phyloP scores from a whole-genome alignment of 2,329 filamentous ascomycete species.

The Mariannaea sp. region DNA sequence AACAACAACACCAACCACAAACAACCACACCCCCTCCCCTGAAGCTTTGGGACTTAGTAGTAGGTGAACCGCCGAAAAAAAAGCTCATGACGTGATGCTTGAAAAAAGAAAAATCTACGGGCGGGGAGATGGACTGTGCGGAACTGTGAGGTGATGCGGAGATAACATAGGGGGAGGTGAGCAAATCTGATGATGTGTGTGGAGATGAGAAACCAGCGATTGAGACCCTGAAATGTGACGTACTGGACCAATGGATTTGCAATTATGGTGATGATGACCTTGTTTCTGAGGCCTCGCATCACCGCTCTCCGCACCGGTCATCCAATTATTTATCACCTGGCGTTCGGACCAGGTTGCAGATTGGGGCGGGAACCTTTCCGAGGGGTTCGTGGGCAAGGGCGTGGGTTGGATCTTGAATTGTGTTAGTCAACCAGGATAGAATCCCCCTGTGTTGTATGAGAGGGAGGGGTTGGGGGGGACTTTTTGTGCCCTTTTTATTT shows the following conservation, averaged over 20 bases:
- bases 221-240: neutral
- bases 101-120: no score
- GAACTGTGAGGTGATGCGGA: neutral
- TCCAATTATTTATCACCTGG: neutral
- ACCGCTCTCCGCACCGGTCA: neutral
- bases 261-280: neutral
- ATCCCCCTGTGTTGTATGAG: no score
- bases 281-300: neutral
- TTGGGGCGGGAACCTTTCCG: conserved; percentile 29
- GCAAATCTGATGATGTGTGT: neutral
- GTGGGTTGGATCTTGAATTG: conserved; percentile 9
- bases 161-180: neutral
- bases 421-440: neutral
- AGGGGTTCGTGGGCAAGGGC: conserved; percentile 32
- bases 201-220: neutral
- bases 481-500: no score
- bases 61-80: neutral
- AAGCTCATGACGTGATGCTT: neutral
- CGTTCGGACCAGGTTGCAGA: neutral
- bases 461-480: no score
- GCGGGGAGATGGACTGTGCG: neutral
- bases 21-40: no score
- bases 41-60: no score
- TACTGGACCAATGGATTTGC: no score
- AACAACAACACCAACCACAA: no score